These are phyloP conservation scores for Aureobasidium leucospermi DNA, from an alignment of 2,329 filamentous ascomycete species.

Conservation along the genomic window DNA sequence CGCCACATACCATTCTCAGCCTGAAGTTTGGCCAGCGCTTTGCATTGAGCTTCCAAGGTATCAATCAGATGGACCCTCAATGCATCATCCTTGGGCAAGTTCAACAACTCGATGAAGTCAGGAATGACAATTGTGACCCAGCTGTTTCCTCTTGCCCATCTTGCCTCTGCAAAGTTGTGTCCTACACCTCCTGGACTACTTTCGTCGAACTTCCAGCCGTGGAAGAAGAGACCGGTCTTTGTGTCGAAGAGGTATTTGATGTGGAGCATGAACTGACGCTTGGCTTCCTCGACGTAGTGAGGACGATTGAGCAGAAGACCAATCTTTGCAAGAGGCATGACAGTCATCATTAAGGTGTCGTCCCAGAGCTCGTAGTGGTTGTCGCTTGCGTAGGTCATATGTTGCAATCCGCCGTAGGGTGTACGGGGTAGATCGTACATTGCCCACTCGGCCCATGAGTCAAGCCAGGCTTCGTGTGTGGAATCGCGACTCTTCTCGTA, in stretches of 20 bases:
- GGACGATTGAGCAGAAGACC: constrained; percentile 62
- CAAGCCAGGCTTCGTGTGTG: constrained; percentile 68
- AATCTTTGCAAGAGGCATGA: constrained; percentile 72
- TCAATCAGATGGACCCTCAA: constrained; percentile 53
- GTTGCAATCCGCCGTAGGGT: constrained; percentile 65
- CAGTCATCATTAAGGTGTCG: constrained; percentile 84
- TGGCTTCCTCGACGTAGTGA: constrained; percentile 70
- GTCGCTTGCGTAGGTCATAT: constrained; percentile 62
- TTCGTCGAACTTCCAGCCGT: constrained; percentile 72
- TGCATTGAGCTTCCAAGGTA: constrained; percentile 62
- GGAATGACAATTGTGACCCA: constrained; percentile 82
- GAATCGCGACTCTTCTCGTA: constrained; percentile 66
- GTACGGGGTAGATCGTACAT: constrained; percentile 70
- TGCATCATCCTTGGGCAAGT: constrained; percentile 52
- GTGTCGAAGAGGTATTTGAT: constrained; percentile 72
- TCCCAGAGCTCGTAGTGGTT: constrained; percentile 77
- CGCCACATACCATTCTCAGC: constrained; percentile 60
- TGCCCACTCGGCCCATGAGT: constrained; percentile 76
- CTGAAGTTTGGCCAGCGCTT: constrained; percentile 57
- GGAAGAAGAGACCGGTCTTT: constrained; percentile 66
- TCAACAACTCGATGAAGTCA: constrained; percentile 68
- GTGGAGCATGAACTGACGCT: constrained; percentile 69
- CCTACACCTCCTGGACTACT: constrained; percentile 43
- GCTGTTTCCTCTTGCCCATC: constrained; percentile 56
- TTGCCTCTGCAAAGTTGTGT: constrained; percentile 50